Evolutionary conservation across 148 eudicot genomes (phyloP).

Genomic region (Heliamphora exappendiculata): DNA sequence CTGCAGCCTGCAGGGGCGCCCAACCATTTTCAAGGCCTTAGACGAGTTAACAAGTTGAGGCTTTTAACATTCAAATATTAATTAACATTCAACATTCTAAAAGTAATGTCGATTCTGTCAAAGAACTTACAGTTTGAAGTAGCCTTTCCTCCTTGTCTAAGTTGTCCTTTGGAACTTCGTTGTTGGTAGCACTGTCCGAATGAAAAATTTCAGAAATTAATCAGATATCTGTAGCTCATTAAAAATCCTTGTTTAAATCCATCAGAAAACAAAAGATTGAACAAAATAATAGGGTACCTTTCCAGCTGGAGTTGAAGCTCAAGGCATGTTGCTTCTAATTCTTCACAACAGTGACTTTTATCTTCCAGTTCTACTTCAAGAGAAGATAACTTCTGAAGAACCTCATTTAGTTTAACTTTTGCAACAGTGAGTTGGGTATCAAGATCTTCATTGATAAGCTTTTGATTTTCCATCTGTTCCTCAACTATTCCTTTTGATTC

Average conservation of each 20-base stretch:
- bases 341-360: constrained; percentile 58
- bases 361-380: constrained; percentile 74
- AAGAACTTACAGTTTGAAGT: constrained; percentile 42
- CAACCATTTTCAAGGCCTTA: too few species aligned
- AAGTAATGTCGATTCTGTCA: too few species aligned
- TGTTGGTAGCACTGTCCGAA: constrained; percentile 37
- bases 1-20: too few species aligned
- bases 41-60: too few species aligned
- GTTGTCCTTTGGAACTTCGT: constrained; percentile 29
- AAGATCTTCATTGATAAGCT: constrained; percentile 65
- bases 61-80: constrained; percentile 1
- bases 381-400: constrained; percentile 50
- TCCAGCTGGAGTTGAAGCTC: constrained; percentile 91
- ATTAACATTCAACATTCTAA: background rate
- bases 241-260: background rate
- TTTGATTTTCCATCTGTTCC: constrained; percentile 66
- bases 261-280: background rate
- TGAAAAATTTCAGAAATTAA: constrained; percentile 15
- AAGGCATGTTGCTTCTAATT: constrained; percentile 70
- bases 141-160: constrained; percentile 32
- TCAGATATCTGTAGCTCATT: constrained; percentile 5
- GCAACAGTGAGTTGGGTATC: constrained; percentile 59
- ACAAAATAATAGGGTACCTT: constrained; percentile 35
- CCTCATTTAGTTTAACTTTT: constrained; percentile 47
- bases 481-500: constrained; percentile 44